Evolutionary conservation across 345 rosid genomes (phyloP), one percentile per base, ranked within the genome.

Genomic region (Populus alba): DNA sequence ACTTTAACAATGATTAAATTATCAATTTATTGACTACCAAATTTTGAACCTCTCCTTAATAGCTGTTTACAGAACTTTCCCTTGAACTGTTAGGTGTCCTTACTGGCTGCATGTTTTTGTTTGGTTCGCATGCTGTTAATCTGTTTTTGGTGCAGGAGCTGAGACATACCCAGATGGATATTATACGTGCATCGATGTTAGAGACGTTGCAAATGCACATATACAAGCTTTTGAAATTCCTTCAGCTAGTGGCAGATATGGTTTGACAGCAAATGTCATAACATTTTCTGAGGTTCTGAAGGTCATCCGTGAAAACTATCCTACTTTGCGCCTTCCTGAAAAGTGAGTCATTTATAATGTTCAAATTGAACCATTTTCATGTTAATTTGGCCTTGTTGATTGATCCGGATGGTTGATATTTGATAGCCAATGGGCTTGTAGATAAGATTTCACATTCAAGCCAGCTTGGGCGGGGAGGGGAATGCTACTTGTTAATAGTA

Each of bases 121-220:
- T 47, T 13, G 6, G 5, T 47, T 13, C 17, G 8, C 23, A 27
- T 37, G 55, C 11, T 70, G 55, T 51, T 51, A 23, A 41, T 23
- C 55, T 7, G 2, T 57, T 35, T 20, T 15, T 45, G n/a, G 16
- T 74, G 71, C 71, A 75, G 78, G 78, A 10, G 71, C 47, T 59
- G 78, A 75, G 33, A 66, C 6, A 51, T 76, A 22, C 47, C 78
- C 72, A 15, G 38, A 67, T 51, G 7, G 3, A 49, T 49, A 5
- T 11, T 68, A 23, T 12, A 67, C 39, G 38, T 68, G 17, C 20
- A 72, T 76, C 17, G 79, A 76, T 67, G 73, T 67, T 23, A 68
- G 79, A 76, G 79, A 68, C 23, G 79, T 76, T 35, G 73, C 79
- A 5, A 16, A 41, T 15, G 79, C 79, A 47, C 79, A 76, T 53